phyloP scores from a whole-genome alignment of 1,139 yeast species.

The Suhomyces chickasaworum region DNA sequence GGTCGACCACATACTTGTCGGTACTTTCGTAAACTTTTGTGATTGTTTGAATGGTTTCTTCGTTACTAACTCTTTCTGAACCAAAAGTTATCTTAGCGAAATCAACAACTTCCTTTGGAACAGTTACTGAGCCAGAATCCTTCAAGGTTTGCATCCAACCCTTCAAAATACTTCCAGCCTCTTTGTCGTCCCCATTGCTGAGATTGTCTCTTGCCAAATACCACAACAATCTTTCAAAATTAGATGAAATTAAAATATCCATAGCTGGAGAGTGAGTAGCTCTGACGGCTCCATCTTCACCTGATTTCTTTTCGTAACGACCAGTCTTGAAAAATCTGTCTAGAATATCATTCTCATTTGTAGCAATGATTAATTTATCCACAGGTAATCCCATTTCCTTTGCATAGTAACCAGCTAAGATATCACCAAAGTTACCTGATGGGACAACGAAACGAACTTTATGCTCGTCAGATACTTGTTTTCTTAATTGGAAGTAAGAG shows the following conservation, averaged over 20 bases:
- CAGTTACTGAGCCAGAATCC: conserved; percentile 71
- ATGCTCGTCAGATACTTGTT: conserved; percentile 31
- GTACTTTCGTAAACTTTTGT: conserved; percentile 62
- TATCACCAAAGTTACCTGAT: conserved; percentile 97
- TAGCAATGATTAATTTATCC: conserved; percentile 85
- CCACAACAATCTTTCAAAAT: conserved; percentile 96
- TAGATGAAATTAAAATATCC: conserved; percentile 94
- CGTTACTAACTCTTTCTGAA: conserved; percentile 79
- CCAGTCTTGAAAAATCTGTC: conserved; percentile 90
- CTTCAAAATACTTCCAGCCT: conserved; percentile 74
- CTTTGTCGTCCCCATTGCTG: conserved; percentile 55
- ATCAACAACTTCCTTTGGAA: conserved; percentile 61
- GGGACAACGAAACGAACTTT: conserved; percentile 89
- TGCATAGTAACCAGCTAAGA: conserved; percentile 94
- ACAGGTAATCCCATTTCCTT: conserved; percentile 93
- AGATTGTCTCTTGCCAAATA: conserved; percentile 75
- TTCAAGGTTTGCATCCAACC: conserved; percentile 82
- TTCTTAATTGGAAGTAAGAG: conserved; percentile 76
- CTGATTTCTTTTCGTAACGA: conserved; percentile 65
- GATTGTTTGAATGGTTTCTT: conserved; percentile 76
- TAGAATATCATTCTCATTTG: conserved; percentile 92
- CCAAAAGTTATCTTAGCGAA: conserved; percentile 71
- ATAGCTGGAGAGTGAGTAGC: conserved; percentile 96
- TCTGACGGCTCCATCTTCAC: conserved; percentile 61
- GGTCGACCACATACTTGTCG: conserved; percentile 84